A percentile compares a stretch with the other conserved stretches of the same genome.
Evolutionary conservation across 176 grass and related monocot genomes (phyloP).

Genomic region (Rhynchospora tenuis): DNA sequence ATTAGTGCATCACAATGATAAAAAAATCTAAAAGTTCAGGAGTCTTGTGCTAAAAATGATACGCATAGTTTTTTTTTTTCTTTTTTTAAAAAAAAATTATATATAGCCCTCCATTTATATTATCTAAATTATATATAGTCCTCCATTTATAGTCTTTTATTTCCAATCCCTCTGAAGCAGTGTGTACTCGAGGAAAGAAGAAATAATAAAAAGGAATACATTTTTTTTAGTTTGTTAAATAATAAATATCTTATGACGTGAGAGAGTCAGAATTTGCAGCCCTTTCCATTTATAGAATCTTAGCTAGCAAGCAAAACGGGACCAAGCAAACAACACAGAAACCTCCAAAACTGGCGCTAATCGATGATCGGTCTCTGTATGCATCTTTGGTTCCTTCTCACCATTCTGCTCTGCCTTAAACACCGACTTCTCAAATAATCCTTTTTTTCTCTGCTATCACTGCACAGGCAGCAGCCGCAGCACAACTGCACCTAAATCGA

Average conservation of each 20-base stretch:
- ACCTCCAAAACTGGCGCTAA: neutral
- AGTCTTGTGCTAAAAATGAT: too few species aligned
- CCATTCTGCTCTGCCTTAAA: neutral
- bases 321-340: neutral
- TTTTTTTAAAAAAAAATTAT: too few species aligned
- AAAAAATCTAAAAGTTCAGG: too few species aligned
- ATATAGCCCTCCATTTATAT: too few species aligned
- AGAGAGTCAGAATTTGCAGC: neutral
- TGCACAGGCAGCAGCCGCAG: too few species aligned
- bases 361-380: neutral
- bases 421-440: neutral
- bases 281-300: neutral
- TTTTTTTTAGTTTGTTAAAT: neutral
- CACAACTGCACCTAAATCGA: neutral
- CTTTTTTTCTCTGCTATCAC: neutral
- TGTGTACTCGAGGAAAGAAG: neutral
- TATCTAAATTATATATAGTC: too few species aligned
- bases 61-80: too few species aligned
- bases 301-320: neutral
- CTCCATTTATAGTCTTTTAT: too few species aligned
- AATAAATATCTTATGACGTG: neutral
- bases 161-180: too few species aligned
- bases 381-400: neutral
- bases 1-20: too few species aligned
- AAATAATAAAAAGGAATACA: too few species aligned